phyloP scores from a whole-genome alignment of 148 eudicot species.

The Cornus kousa region DNA sequence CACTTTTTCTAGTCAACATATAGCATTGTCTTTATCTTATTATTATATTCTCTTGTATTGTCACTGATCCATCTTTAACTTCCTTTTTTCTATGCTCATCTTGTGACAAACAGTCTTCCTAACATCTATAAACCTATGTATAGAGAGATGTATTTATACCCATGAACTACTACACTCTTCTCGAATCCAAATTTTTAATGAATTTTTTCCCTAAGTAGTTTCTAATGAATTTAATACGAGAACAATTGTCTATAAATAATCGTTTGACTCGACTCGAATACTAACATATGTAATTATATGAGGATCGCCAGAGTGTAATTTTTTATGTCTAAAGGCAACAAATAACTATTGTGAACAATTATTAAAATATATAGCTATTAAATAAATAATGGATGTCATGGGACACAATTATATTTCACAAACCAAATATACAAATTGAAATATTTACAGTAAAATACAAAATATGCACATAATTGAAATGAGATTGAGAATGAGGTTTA shows the following conservation, averaged over 20 bases:
- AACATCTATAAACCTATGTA: neutral
- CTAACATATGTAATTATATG: neutral
- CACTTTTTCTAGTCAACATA: too few species aligned
- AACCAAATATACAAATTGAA: neutral
- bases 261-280: neutral
- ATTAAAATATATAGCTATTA: too few species aligned
- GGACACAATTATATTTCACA: neutral
- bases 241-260: neutral
- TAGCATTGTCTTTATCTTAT: too few species aligned
- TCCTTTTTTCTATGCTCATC: neutral
- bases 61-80: neutral
- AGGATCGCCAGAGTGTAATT: neutral
- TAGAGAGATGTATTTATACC: too few species aligned
- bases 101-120: neutral
- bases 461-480: neutral
- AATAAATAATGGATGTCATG: neutral
- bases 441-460: neutral
- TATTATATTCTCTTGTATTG: neutral
- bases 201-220: neutral
- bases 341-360: constrained; percentile 6
- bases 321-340: neutral
- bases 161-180: too few species aligned
- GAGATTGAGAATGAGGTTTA: neutral
- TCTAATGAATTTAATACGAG: neutral
- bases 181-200: neutral